phyloP scores from a whole-genome alignment of 2,329 filamentous ascomycete species.

The Cryphonectria japonica region DNA sequence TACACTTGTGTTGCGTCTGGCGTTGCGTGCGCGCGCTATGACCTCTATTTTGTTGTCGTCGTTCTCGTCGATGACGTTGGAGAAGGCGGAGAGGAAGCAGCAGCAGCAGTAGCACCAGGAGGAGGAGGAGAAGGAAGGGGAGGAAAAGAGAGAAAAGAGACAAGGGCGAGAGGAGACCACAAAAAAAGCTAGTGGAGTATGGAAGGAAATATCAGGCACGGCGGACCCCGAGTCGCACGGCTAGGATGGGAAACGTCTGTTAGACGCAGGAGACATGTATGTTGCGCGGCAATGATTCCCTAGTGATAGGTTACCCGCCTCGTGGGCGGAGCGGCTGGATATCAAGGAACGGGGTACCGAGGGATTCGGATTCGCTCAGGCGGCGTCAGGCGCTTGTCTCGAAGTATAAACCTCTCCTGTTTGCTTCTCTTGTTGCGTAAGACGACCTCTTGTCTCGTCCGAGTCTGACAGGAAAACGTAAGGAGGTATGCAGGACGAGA shows the following conservation, averaged over 20 bases:
- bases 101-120: constrained; percentile 23
- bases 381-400: constrained; percentile 43
- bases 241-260: constrained; percentile 31
- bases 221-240: constrained; percentile 30
- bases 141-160: constrained; percentile 12
- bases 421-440: constrained; percentile 17
- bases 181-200: constrained; percentile 12
- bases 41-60: not conserved
- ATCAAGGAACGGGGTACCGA: constrained; percentile 23
- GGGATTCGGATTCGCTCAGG: constrained; percentile 23
- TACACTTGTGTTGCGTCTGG: constrained; percentile 27
- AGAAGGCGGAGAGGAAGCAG: constrained; percentile 6
- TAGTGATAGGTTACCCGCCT: constrained; percentile 34
- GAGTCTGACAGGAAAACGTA: constrained; percentile 20
- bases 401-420: constrained; percentile 34
- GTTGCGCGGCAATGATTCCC: constrained; percentile 39
- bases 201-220: constrained; percentile 30
- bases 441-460: constrained; percentile 11
- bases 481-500: constrained; percentile 11
- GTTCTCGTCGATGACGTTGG: constrained; percentile 17
- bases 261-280: constrained; percentile 38
- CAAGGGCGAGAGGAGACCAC: constrained; percentile 27
- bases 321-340: constrained; percentile 34
- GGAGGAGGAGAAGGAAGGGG: not conserved
- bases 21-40: constrained; percentile 18